Evolutionary conservation across 2,329 filamentous ascomycete species (phyloP), one percentile per base, ranked within the genome.

Genomic region (Nemania sp.): DNA sequence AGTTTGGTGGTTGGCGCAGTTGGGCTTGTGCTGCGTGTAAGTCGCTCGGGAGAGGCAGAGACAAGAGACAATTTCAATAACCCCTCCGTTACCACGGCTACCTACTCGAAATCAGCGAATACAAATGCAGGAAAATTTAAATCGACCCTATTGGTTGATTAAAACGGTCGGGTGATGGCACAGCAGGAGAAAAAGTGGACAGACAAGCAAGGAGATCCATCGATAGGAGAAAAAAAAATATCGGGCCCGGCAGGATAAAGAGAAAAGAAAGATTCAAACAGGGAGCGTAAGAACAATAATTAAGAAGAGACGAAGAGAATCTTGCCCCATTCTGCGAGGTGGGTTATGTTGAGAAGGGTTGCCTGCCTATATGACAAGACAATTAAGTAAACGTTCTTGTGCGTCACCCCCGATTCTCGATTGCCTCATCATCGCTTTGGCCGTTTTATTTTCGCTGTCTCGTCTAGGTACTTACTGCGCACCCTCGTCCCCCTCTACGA

Each of bases 151-250:
- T 59, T 59, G 56, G 56, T 9, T 47, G 20, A 54, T 46, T 43
- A 40, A 19, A 46, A 12, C 14, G 39, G 55, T 48, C 54, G 56
- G 53, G 49, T 59, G 54, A 54, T 57, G 56, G 56, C 49, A 48
- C 52, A 54, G 49, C 45, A 41, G 39, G 40, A 39, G 15, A 39
- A 12, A 31, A 56, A 48, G 9, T 42, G 49, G 46, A 33, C n/a
- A n/a, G n/a, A n/a, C n/a, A n/a, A n/a, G n/a, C n/a, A n/a, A 37
- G 40, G 14, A 28, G 22, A 26, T 19, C 15, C 8, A 20, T 2
- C n/a, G 31, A 31, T 28, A 33, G 28, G 28, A 31, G 28, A 31
- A 31, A 31, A 31, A 12, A 46, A 20, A 34, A 26, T 11, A 30
- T n/a, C 3, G 14, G 19, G 37, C 6, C 19, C 11, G 19, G 33